phyloP scores from a whole-genome alignment of 305 asterid genomes.

The Fraxinus ornus region DNA sequence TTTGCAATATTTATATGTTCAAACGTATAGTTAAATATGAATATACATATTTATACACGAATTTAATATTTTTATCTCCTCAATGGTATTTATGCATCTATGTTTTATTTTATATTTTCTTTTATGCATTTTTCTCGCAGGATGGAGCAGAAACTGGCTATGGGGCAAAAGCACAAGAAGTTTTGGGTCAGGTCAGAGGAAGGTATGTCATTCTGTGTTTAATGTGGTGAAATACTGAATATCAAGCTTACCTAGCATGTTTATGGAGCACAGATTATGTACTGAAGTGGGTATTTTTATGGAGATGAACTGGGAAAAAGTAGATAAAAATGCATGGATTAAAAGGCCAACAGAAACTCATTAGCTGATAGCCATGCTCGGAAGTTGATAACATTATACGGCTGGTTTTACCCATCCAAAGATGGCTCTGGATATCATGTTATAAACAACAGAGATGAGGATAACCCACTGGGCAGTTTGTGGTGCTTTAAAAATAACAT shows the following conservation, averaged over 20 bases:
- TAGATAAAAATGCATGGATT: not conserved
- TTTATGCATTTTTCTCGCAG: conserved; percentile 23
- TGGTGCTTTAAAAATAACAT: not conserved
- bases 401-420: not conserved
- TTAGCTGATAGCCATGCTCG: not conserved
- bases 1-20: not conserved
- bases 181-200: conserved; percentile 92
- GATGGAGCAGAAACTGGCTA: conserved; percentile 90
- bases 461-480: not conserved
- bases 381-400: not conserved
- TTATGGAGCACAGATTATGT: not conserved
- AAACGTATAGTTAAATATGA: not conserved
- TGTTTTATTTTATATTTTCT: conserved; percentile 1
- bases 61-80: not conserved
- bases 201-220: conserved; percentile 39
- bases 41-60: not conserved
- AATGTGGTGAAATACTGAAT: not conserved
- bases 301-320: not conserved
- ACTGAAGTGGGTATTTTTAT: not conserved
- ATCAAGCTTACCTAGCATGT: not conserved
- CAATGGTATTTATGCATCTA: not conserved
- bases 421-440: not conserved
- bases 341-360: not conserved
- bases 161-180: conserved; percentile 97
- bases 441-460: not conserved